Base-by-base conservation (phyloP, 352 stramenopile species). In the Phytopythium mirpurense region DNA sequence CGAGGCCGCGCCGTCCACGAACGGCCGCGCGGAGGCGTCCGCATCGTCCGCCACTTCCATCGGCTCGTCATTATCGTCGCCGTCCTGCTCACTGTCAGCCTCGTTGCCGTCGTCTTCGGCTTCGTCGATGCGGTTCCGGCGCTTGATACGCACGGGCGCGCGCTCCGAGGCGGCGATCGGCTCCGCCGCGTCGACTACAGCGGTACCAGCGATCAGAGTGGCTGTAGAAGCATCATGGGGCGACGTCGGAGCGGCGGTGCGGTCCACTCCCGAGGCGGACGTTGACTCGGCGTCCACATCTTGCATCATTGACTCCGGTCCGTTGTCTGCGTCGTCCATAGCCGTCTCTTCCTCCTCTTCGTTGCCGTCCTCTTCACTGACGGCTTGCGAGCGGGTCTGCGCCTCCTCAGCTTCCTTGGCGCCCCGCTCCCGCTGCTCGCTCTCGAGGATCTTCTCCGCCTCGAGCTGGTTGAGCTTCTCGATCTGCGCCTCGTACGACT, bases 401-500 rank as follows among this genome's bases (percentile, higher is more conserved):
- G 63, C 47, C n/a, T 62, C 50, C 9, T 41, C 29, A 5, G 35
- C 58, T 21, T 57, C 38, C 34, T 18, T 38, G 34, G 34, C 38
- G 19, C 46, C 36, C 10, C 50, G 26, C 18, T 69, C 50, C 2
- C 50, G 32, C 10, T 67, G 29, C 11, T 65, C 34, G 1, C 50
- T 55, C 12, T 49, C 49, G 16, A 38, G 34, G 11, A 67, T 40
- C 29, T 59, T 49, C 29, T 32, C 9, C 29, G 5, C 9, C 37
- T 93, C 83, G 7, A 83, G 62, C 56, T 76, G 63, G 45, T 90
- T 86, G 40, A 93, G 45, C 23, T 83, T 43, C 57, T 80, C 63
- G 12, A 90, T 48, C 50, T 92, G 83, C 42, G 88, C 74, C 41
- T 90, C 75, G 53, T 84, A 86, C 43, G 60, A 90, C 19, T 55